These are phyloP conservation scores for Erigeron canadensis DNA, from an alignment of 129 eudicot genomes.

Conservation along the genomic window DNA sequence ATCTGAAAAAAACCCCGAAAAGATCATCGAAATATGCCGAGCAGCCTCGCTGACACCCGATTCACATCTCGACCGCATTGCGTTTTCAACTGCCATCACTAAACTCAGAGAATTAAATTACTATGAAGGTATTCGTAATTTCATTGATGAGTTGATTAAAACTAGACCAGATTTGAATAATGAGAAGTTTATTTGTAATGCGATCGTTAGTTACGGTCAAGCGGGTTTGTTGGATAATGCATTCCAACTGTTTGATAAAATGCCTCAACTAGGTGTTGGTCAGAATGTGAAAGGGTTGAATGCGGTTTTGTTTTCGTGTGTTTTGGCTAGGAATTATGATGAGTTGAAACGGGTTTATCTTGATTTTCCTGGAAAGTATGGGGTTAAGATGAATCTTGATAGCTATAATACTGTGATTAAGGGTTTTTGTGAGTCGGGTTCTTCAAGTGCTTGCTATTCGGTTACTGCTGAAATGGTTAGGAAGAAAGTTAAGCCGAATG, in stretches of 20 bases:
- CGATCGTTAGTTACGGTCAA: constrained; percentile 70
- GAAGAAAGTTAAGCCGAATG: constrained; percentile 60
- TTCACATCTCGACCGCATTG: constrained; percentile 71
- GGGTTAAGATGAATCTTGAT: constrained; percentile 57
- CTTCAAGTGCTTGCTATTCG: constrained; percentile 57
- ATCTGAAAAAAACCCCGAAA: constrained; percentile 68
- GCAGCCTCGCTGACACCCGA: constrained; percentile 80
- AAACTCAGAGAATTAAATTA: constrained; percentile 55
- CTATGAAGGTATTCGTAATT: constrained; percentile 54
- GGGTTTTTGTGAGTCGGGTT: constrained; percentile 63
- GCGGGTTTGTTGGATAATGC: constrained; percentile 65
- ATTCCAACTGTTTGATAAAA: constrained; percentile 54
- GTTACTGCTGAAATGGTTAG: constrained; percentile 77
- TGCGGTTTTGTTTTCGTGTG: constrained; percentile 62
- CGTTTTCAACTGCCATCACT: constrained; percentile 62
- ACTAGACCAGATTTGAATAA: constrained; percentile 55
- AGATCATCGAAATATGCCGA: constrained; percentile 70
- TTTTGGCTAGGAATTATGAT: constrained; percentile 52
- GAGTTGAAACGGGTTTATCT: constrained; percentile 58
- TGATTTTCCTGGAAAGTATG: constrained; percentile 68
- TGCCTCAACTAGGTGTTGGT: constrained; percentile 52
- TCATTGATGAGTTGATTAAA: constrained; percentile 56
- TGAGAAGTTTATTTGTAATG: constrained; percentile 56
- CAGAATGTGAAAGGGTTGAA: constrained; percentile 60
- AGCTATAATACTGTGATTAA: constrained; percentile 72